A percentile compares a stretch with the other conserved stretches of the same genome.
These are phyloP conservation scores for Hordeum vulgare DNA, from an alignment of 176 grass and related monocot genomes.

Conservation along the genomic window DNA sequence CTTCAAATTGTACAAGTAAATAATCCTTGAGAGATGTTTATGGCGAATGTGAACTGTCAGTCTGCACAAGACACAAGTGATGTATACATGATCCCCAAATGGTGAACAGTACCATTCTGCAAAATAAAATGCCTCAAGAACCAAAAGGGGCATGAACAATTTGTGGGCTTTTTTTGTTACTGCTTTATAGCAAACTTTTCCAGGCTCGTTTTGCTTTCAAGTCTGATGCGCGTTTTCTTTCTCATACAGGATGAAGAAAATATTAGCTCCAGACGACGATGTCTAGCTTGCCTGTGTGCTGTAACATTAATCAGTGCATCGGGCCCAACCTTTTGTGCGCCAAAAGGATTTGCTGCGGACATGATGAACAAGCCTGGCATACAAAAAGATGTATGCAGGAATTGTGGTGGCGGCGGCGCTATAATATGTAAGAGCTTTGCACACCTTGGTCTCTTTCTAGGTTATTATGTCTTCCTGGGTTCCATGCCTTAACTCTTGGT, in stretches of 20 bases:
- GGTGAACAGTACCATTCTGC: no score
- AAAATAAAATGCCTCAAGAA: not conserved
- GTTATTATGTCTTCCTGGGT: not conserved
- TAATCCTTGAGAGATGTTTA: no score
- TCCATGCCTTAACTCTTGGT: no score
- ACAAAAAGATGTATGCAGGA: constrained; percentile 76
- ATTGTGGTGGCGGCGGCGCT: constrained; percentile 74
- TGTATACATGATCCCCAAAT: no score
- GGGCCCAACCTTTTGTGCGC: constrained; percentile 35
- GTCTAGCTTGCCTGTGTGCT: constrained; percentile 62
- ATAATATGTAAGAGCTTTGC: constrained; percentile 66
- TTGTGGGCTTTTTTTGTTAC: no score
- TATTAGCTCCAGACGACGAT: constrained; percentile 59
- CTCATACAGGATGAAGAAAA: constrained; percentile 31
- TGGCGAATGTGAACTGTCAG: no score
- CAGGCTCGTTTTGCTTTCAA: not conserved
- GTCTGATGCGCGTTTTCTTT: not conserved
- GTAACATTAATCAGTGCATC: constrained; percentile 54
- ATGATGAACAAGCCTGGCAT: constrained; percentile 20
- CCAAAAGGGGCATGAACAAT: not conserved
- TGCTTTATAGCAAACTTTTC: not conserved
- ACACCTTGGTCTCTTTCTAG: not conserved
- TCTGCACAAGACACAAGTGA: no score
- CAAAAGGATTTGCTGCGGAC: constrained; percentile 45
- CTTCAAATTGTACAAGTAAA: no score